Percentiles rank a stretch among this genome's conserved stretches.
Evolutionary conservation across 345 rosid genomes (phyloP).

Genomic region (Populus simonii): DNA sequence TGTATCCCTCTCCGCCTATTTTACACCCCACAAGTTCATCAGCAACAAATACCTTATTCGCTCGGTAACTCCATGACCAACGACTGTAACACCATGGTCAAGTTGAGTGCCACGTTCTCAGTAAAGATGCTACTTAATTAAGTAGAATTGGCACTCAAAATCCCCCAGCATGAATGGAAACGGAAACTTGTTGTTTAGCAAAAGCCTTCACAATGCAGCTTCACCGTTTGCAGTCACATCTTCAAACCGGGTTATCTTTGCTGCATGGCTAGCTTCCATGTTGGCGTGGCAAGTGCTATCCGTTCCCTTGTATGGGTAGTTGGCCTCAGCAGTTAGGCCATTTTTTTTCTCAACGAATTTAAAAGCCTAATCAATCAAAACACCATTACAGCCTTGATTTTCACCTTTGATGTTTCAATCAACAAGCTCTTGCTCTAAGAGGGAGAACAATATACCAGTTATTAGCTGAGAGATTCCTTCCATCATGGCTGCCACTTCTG

Average conservation of each 20-base stretch:
- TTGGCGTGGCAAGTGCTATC: constrained; percentile 27
- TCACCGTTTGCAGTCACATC: constrained; percentile 30
- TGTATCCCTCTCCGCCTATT: constrained; percentile 37
- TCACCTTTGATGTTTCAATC: not conserved
- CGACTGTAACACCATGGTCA: constrained; percentile 30
- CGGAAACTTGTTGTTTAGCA: constrained; percentile 29
- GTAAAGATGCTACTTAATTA: constrained; percentile 25
- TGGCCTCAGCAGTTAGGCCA: constrained; percentile 23
- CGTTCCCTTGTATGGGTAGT: constrained; percentile 25
- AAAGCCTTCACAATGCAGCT: constrained; percentile 27
- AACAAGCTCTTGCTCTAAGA: constrained; percentile 23
- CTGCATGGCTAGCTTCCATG: constrained; percentile 13
- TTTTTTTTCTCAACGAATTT: constrained; percentile 21
- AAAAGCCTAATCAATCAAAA: constrained; percentile 35
- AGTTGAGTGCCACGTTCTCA: constrained; percentile 26
- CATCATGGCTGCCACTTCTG: constrained; percentile 42
- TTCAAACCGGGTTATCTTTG: constrained; percentile 4
- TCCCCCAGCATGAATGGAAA: constrained; percentile 31
- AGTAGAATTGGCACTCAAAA: constrained; percentile 30
- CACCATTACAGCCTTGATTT: constrained; percentile 25
- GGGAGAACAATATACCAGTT: constrained; percentile 28
- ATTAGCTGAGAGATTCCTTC: constrained; percentile 37
- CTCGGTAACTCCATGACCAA: constrained; percentile 19
- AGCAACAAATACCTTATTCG: constrained; percentile 30
- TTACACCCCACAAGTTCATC: constrained; percentile 39